These are phyloP conservation scores for Epicoccum sorghinum DNA, from an alignment of 2,329 filamentous ascomycete genomes.

Conservation along the genomic window DNA sequence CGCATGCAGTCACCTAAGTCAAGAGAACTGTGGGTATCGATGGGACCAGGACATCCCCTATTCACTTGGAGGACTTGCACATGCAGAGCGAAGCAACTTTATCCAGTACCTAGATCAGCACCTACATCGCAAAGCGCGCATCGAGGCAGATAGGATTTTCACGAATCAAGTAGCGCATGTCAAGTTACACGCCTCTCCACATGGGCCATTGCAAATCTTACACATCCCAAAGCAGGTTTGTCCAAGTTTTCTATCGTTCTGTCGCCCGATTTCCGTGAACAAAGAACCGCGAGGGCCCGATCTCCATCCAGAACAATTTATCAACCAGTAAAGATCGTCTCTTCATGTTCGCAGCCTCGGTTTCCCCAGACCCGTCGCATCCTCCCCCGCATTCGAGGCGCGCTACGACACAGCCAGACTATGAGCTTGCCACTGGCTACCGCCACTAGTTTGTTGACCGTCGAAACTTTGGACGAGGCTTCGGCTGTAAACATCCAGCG, in stretches of 20 bases:
- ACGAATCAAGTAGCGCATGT: slow-evolving; percentile 14
- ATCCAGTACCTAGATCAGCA: not conserved
- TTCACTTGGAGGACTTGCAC: not conserved
- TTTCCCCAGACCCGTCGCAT: slow-evolving; percentile 4
- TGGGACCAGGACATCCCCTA: not conserved
- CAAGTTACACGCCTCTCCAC: slow-evolving; percentile 10
- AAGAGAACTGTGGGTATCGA: not conserved
- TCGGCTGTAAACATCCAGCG: not conserved
- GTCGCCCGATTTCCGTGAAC: slow-evolving; percentile 2
- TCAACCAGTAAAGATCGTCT: not conserved
- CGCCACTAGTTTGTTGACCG: slow-evolving; percentile 4
- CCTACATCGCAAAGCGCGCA: not conserved
- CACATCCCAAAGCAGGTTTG: slow-evolving; percentile 5
- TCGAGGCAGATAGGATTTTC: not conserved
- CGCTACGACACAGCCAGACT: slow-evolving; percentile 13
- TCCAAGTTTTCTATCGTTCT: not conserved
- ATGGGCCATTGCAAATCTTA: slow-evolving; percentile 3
- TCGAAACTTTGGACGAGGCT: not conserved
- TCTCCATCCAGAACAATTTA: not conserved
- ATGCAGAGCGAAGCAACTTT: not conserved
- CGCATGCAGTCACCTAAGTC: not conserved
- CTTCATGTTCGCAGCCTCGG: slow-evolving; percentile 7
- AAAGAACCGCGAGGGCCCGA: slow-evolving; percentile 1
- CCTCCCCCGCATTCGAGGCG: slow-evolving; percentile 10
- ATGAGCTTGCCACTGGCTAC: not conserved